phyloP scores from a whole-genome alignment of 164 flowering plant genomes.

The Taxillus chinensis region DNA sequence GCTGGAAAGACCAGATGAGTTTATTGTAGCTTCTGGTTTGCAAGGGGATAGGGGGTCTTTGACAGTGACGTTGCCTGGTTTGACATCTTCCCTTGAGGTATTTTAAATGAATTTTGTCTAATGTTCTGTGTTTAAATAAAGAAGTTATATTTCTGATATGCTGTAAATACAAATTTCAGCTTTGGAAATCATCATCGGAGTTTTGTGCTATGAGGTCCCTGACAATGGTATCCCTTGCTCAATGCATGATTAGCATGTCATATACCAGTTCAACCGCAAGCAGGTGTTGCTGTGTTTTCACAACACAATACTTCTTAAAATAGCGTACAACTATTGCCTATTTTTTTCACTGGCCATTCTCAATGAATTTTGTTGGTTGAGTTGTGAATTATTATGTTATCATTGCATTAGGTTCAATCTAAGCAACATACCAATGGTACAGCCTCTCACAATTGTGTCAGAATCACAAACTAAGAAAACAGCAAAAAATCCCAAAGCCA shows the following conservation, averaged over 20 bases:
- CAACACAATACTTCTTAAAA: neutral
- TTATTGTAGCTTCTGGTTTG: conserved; percentile 65
- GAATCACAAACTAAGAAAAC: no score
- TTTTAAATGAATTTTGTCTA: conserved; percentile 11
- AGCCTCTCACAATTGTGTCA: no score
- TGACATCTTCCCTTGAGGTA: conserved; percentile 70
- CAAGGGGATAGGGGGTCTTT: conserved; percentile 84
- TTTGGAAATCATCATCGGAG: conserved; percentile 90
- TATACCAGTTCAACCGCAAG: conserved; percentile 61
- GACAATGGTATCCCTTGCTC: conserved; percentile 90
- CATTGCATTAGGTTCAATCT: no score
- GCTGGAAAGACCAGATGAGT: conserved; percentile 46
- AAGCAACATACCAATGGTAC: no score
- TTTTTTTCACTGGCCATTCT: no score
- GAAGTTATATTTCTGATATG: conserved; percentile 9
- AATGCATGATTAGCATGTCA: conserved; percentile 68
- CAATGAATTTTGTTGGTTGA: no score
- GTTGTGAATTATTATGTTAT: no score
- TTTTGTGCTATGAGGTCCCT: conserved; percentile 86
- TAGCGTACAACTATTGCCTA: no score
- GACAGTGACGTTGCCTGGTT: conserved; percentile 73
- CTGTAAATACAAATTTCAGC: conserved; percentile 43
- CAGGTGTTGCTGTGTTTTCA: conserved; percentile 45
- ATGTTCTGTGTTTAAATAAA: conserved; percentile 1
- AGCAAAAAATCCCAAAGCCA: no score